Evolutionary conservation across 345 rosid species (phyloP).

Genomic region (Syzygium grande): DNA sequence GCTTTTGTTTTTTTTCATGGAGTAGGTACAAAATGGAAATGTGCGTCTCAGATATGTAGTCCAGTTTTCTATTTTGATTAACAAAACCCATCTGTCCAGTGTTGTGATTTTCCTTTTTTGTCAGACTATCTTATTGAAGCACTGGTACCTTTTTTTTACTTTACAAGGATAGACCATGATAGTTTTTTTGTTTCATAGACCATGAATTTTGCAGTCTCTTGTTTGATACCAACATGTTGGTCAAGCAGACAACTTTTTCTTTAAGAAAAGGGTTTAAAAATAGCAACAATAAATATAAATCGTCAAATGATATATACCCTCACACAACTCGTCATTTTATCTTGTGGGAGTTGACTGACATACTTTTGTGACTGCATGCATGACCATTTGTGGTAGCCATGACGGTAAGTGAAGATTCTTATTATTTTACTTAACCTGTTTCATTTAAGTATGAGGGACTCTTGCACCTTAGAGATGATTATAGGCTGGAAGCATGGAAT

Average conservation of each 20-base stretch:
- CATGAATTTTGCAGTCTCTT: too few species aligned
- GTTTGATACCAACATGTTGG: neutral
- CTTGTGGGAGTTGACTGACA: neutral
- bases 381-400: neutral
- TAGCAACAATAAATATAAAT: neutral
- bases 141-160: constrained; percentile 39
- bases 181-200: too few species aligned
- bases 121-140: constrained; percentile 49
- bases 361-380: neutral
- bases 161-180: neutral
- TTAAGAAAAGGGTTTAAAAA: neutral
- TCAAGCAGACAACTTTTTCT: neutral
- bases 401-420: neutral
- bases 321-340: neutral
- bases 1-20: neutral
- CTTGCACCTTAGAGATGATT: neutral
- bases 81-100: neutral
- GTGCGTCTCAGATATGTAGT: neutral
- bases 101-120: constrained; percentile 3
- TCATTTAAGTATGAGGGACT: neutral
- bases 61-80: neutral
- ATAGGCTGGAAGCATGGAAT: neutral
- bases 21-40: neutral
- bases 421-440: neutral
- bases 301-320: neutral